phyloP scores from a whole-genome alignment of 306 rosid genomes.

The Leucaena leucocephala region DNA sequence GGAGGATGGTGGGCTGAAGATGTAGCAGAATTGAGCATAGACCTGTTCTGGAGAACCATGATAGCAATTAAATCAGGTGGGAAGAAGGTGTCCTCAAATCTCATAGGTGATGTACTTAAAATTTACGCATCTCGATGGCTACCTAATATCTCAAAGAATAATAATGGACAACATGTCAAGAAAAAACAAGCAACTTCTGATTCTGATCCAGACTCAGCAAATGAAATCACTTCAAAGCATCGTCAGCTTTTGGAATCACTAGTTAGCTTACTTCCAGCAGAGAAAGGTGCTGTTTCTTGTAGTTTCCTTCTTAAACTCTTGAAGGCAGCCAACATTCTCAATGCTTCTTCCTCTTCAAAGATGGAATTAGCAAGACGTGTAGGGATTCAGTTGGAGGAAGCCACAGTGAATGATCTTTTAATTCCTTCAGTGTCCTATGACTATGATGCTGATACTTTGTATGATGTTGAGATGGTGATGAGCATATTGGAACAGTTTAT shows the following conservation, averaged over 20 bases:
- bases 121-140: constrained; percentile 90
- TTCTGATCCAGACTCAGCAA: constrained; percentile 56
- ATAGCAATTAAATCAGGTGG: constrained; percentile 84
- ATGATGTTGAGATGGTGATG: constrained; percentile 82
- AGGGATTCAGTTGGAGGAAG: constrained; percentile 88
- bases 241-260: constrained; percentile 82
- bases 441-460: constrained; percentile 45
- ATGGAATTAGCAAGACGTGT: constrained; percentile 80
- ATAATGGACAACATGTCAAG: constrained; percentile 4
- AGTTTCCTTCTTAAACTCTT: constrained; percentile 82
- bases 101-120: constrained; percentile 85
- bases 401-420: constrained; percentile 70
- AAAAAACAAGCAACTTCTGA: constrained; percentile 49
- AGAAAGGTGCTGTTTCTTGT: constrained; percentile 86
- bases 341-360: constrained; percentile 81
- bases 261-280: constrained; percentile 85
- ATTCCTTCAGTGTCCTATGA: constrained; percentile 67
- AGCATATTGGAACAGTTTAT: constrained; percentile 76
- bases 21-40: constrained; percentile 88
- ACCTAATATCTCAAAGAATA: constrained; percentile 64
- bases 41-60: constrained; percentile 93
- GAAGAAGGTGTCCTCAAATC: constrained; percentile 62
- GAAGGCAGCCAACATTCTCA: constrained; percentile 85
- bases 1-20: constrained; percentile 99
- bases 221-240: constrained; percentile 69